Base-by-base conservation (phyloP, 495 filamentous ascomycete genomes). In the Tuber umbilicatum region DNA sequence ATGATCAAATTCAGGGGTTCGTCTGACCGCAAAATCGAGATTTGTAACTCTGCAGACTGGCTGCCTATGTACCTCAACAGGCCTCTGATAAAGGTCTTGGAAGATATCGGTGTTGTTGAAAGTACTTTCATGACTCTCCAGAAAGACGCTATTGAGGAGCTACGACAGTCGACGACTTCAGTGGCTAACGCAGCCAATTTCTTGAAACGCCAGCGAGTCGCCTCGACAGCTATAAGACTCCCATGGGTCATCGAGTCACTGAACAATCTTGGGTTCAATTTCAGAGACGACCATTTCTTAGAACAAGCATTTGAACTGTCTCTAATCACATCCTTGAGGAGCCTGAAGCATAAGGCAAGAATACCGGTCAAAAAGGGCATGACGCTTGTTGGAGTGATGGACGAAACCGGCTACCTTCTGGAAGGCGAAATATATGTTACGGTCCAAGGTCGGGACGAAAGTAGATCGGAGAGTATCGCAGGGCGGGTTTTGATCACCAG, bases 11-110 rank as follows among this genome's bases (percentile, higher is more conserved):
- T 94, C 78, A 76, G 84, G n/a, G 88, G 87, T 38, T 78, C 82
- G 0, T 85, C 88, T 35, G 83, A 79, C 50, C 76, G 78, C 7
- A 84, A 89, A 55, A 85, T 96, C 5, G 93, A 94, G 75, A 92
- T 97, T 73, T 95, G 93, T 79, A 90, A 89, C 64, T 84, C 87
- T 55, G 88, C 87, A 37, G 88, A 85, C 64, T 90, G 90, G 0
- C 86, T 94, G 21, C 88, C 89, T 0, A 85, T 92, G 77, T 87
- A 89, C 50, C 86, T 97, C 3, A 94, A 94, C 80, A 88, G 89
- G 1, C 91, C 91, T 70, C 82, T 92, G 47, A 92, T 97, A 80
- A 94, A 96, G 81, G 92, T 94, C 40, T 80, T 96, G 42, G 93
- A 97, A 77, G 93, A 95, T 77, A 85, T 90, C 41, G 83, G 85